Evolutionary conservation across 768 basidiomycete species (phyloP).

Genomic region (Holtermannia corniformis): DNA sequence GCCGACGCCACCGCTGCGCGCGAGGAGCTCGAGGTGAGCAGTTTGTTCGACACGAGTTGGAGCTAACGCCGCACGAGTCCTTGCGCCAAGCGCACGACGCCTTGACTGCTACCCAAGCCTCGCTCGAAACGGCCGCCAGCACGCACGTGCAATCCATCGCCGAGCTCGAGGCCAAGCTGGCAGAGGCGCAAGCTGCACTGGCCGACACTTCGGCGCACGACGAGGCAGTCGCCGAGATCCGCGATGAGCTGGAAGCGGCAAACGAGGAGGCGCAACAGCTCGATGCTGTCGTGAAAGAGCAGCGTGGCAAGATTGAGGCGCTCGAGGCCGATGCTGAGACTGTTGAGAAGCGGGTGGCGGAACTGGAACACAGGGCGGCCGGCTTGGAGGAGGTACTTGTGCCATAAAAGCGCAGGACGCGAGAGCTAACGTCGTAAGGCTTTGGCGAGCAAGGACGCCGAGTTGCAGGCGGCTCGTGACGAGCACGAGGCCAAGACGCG

Average conservation of each 20-base stretch:
- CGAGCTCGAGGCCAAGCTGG: neutral
- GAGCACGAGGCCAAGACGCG: neutral
- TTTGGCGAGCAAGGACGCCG: neutral
- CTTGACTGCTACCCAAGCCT: neutral
- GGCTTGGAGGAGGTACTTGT: neutral
- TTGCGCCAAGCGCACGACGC: neutral
- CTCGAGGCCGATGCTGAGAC: neutral
- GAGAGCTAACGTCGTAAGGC: neutral
- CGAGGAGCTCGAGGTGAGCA: no score
- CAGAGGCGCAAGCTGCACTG: neutral
- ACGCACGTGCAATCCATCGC: neutral
- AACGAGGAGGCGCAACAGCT: neutral
- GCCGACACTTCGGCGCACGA: neutral
- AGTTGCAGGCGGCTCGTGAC: neutral
- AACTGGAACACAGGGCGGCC: neutral
- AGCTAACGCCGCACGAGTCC: neutral
- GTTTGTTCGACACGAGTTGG: no score
- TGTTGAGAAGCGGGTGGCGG: neutral
- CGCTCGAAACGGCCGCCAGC: neutral
- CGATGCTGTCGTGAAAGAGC: neutral
- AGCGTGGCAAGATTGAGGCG: neutral
- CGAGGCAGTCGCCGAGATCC: neutral
- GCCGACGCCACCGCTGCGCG: neutral
- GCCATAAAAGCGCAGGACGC: neutral
- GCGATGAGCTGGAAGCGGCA: neutral